Conservation (phyloP, 805 yeast genomes). For the Tetrapisispora namnaoensis region DNA sequence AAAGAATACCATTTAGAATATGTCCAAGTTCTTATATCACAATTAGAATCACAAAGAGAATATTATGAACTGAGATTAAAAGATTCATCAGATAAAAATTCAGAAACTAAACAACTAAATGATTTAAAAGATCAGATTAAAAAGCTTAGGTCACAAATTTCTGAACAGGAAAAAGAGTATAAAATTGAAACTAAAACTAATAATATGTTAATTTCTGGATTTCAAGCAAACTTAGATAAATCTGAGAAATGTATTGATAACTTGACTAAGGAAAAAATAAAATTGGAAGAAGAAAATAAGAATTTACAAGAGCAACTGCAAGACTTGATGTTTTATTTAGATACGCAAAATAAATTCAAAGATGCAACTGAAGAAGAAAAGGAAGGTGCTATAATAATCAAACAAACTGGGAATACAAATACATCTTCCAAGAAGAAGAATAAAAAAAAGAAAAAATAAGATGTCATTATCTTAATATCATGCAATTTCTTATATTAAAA, state of each 20-base stretch:
- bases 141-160: conserved; percentile 10
- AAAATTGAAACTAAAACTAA: conserved; percentile 21
- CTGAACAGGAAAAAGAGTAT: conserved; percentile 11
- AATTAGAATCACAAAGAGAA: conserved; percentile 77
- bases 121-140: conserved; percentile 13
- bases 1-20: conserved; percentile 67
- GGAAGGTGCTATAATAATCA: conserved; percentile 56
- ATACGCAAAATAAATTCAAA: conserved; percentile 60
- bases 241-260: conserved; percentile 33
- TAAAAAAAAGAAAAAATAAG: background rate
- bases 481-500: no score
- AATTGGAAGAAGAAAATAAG: conserved; percentile 32
- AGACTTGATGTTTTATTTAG: conserved; percentile 75
- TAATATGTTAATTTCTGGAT: conserved; percentile 36
- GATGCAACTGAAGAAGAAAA: conserved; percentile 62
- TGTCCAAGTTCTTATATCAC: conserved; percentile 66
- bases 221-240: conserved; percentile 36
- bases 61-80: conserved; percentile 54
- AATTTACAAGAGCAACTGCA: conserved; percentile 55
- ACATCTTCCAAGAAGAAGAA: background rate
- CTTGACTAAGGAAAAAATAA: conserved; percentile 26
- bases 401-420: conserved; percentile 2
- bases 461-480: no score
- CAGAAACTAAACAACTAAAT: conserved; percentile 18
- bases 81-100: conserved; percentile 17